A percentile compares a stretch with the other conserved stretches of the same genome.
These are phyloP conservation scores for Moesziomyces sp. DNA, from an alignment of 1,284 basidiomycete species.

Conservation along the genomic window DNA sequence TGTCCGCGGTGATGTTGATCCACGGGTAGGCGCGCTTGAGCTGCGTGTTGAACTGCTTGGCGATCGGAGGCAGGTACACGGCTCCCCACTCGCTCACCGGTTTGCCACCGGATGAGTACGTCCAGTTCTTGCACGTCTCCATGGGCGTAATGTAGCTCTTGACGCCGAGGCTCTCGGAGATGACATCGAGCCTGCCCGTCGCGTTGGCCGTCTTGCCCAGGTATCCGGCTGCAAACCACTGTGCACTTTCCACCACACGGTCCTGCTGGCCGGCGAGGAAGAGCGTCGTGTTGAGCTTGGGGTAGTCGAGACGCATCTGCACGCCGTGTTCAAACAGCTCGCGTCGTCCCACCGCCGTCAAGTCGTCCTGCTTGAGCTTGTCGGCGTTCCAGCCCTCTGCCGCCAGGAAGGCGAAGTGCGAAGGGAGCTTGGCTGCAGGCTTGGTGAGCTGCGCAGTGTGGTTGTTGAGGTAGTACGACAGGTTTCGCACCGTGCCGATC, in stretches of 20 bases:
- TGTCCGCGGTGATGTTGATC: slow-evolving; percentile 15
- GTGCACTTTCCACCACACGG: slow-evolving; percentile 70
- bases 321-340: slow-evolving; percentile 71
- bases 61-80: slow-evolving; percentile 70
- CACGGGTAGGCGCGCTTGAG: slow-evolving; percentile 55
- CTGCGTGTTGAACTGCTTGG: slow-evolving; percentile 68
- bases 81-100: slow-evolving; percentile 67
- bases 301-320: slow-evolving; percentile 69
- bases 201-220: slow-evolving; percentile 69
- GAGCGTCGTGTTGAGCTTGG: slow-evolving; percentile 67
- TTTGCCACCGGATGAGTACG: slow-evolving; percentile 67
- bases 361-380: slow-evolving; percentile 69
- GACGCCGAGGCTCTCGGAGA: slow-evolving; percentile 69
- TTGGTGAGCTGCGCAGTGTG: slow-evolving; percentile 63
- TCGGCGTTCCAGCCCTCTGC: slow-evolving; percentile 68
- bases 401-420: slow-evolving; percentile 68
- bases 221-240: slow-evolving; percentile 71
- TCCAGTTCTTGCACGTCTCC: slow-evolving; percentile 70
- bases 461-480: slow-evolving; percentile 64
- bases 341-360: slow-evolving; percentile 70
- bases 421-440: slow-evolving; percentile 66
- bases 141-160: slow-evolving; percentile 70
- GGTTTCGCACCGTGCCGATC: slow-evolving; percentile 27
- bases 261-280: slow-evolving; percentile 71
- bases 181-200: slow-evolving; percentile 68